Evolutionary conservation across 1,284 basidiomycete species (phyloP), one percentile per base, ranked within the genome.

Genomic region (Moniliophthora roreri): DNA sequence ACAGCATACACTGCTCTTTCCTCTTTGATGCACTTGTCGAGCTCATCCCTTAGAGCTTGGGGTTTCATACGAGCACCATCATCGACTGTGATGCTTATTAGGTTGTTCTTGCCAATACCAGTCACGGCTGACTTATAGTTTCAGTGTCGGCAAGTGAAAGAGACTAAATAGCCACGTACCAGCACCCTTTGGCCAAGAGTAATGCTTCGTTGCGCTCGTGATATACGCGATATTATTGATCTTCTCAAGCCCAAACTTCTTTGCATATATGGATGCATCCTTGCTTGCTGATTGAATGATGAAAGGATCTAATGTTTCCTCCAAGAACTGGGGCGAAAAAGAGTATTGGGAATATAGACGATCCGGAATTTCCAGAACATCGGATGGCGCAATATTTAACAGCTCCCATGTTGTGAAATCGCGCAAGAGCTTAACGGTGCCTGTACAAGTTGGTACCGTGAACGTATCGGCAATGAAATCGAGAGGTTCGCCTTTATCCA

Each of bases 111-210:
- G 4, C 76, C 77, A 28, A 78, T 70, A 1, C 77, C 76, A 26
- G 69, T 62, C 23, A 78, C 52, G 3, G 75, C 77, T 78, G 49
- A 18, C 11, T 11, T 40, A 21, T n/a, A n/a, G 18, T 3, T 7
- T 1, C 7, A 54, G 24, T 5, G 42, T 40, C 54, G 26, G 37
- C 28, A 15, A 5, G 34, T 5, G 28, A 46, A 24, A 36, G 52
- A 34, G 10, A 4, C 23, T 20, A 15, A 32, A 39, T 24, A 53
- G n/a, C n/a, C 59, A 52, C 58, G 18, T 54, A 76, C 77, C 73
- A 38, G 73, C 71, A n/a, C 66, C 68, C 60, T 79, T 79, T 11
- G 75, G 76, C 77, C 76, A 79, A 0, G 75, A 77, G 54, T 78
- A 79, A 57, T 79, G 77, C 26, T 65, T 71, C 6, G 75, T 72